Evolutionary conservation across 164 flowering plant genomes (phyloP), one percentile per base, ranked within the genome.

Genomic region (Umbilicus rupestris): DNA sequence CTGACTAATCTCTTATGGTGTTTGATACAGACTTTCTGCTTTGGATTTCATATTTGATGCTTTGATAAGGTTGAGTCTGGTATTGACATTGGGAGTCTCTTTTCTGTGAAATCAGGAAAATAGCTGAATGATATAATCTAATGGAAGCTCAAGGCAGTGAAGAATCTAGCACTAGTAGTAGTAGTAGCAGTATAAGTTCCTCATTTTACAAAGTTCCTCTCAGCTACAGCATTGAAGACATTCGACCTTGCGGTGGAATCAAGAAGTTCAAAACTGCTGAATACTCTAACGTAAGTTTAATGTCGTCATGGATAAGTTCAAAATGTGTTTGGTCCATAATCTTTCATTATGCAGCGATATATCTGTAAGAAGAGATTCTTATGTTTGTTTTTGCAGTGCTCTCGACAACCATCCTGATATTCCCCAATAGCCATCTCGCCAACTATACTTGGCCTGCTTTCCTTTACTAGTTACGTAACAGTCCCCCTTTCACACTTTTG

Each of bases 391-490:
- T 15, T 85, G 92, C 90, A 89, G 92, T 87, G 93, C 82, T 78
- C 59, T 8, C 79, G 94, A 41, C 85, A 85, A 76, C 96, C 96
- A 81, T 87, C 96, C 85, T 90, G 96, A 87, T 71, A 76, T 73
- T 42, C 20, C 26, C 71, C 28, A 49, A 60, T 60, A 39, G 4
- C 20, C 5, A 1, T 63, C 71, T 71, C 24, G 68, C 31, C 74
- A 71, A 68, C 80, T 29, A 29, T 37, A 14, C 19, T 70, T 72
- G 67, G 70, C 60, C 68, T 29, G 17, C 52, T 52, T n/a, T 52
- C 3, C 64, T 69, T 64, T 66, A 31, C 35, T 0, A 19, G 50
- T 35, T 33, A 35, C 26, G 33, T 58, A 20, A 63, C 33, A 16
- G 67, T 67, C 66, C 60, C 42, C 58, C 64, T 55, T 52, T 35